Evolutionary conservation across 2,329 filamentous ascomycete genomes (phyloP).

Genomic region (Apiospora pterosperma): DNA sequence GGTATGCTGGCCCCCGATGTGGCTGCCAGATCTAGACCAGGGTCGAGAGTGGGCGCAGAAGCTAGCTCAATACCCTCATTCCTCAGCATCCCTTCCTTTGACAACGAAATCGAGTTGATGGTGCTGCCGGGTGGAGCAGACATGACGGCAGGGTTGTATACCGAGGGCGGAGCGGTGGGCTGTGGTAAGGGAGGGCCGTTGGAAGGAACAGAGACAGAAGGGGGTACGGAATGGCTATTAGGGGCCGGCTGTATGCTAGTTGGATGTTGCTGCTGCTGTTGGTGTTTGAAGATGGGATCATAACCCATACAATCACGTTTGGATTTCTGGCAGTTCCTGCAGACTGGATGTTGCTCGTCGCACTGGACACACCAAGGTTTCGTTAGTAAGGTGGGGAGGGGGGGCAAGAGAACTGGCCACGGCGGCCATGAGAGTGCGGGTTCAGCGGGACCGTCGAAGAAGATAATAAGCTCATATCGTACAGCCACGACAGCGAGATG

Average conservation of each 20-base stretch:
- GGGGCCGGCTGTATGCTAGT: slow-evolving; percentile 70
- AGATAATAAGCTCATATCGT: neutral
- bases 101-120: slow-evolving; percentile 24
- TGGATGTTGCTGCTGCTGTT: slow-evolving; percentile 54
- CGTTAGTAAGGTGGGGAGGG: neutral
- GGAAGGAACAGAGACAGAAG: slow-evolving; percentile 20
- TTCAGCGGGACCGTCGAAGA: neutral
- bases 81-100: slow-evolving; percentile 49
- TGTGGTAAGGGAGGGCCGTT: slow-evolving; percentile 18
- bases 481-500: neutral
- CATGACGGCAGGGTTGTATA: slow-evolving; percentile 24
- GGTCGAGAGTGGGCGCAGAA: slow-evolving; percentile 54
- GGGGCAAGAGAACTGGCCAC: too few relatives aligned
- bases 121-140: slow-evolving; percentile 32
- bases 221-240: slow-evolving; percentile 33
- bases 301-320: slow-evolving; percentile 85
- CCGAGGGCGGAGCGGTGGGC: slow-evolving; percentile 22
- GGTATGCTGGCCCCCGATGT: slow-evolving; percentile 30
- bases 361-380: slow-evolving; percentile 56
- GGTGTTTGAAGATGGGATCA: slow-evolving; percentile 80
- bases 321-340: slow-evolving; percentile 85
- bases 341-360: slow-evolving; percentile 91
- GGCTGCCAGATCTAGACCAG: slow-evolving; percentile 53
- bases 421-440: too few relatives aligned
- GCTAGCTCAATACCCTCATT: slow-evolving; percentile 28